Conservation (phyloP, 805 yeast genomes). For the Tanozyma kutaoensis region DNA sequence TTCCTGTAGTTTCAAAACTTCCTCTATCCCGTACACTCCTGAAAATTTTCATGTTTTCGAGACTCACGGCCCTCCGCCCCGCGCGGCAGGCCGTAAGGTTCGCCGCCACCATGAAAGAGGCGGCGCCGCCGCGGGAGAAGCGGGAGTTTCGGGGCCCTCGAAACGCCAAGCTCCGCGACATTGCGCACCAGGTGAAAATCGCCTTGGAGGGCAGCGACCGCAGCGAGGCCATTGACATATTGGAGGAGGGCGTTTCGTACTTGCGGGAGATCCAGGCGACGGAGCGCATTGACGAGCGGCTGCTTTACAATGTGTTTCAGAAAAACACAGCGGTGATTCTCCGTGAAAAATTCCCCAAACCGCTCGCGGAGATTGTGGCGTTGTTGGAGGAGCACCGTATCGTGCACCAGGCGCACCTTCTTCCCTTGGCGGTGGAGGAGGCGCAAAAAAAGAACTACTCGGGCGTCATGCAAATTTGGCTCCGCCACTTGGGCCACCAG, state of each 20-base stretch:
- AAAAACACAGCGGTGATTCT: slow-evolving; percentile 12
- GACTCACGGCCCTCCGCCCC: too few species aligned
- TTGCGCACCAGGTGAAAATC: slow-evolving; percentile 15
- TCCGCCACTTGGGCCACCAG: slow-evolving; percentile 15
- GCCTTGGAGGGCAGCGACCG: slow-evolving; percentile 6
- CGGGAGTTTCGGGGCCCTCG: neutral
- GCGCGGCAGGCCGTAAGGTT: too few species aligned
- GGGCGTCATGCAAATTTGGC: slow-evolving; percentile 19
- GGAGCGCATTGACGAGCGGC: slow-evolving; percentile 15
- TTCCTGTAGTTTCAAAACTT: too few species aligned
- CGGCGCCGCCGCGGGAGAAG: too few species aligned
- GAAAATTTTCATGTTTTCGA: too few species aligned
- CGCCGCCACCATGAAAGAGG: too few species aligned
- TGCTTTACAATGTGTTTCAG: slow-evolving; percentile 14
- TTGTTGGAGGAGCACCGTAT: slow-evolving; percentile 14
- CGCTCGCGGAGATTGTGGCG: slow-evolving; percentile 12
- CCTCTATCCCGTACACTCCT: too few species aligned
- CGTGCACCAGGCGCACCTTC: slow-evolving; percentile 21
- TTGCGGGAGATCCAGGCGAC: slow-evolving; percentile 21
- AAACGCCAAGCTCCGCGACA: slow-evolving; percentile 20
- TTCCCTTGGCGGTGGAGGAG: slow-evolving; percentile 7
- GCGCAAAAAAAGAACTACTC: slow-evolving; percentile 9
- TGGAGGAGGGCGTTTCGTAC: slow-evolving; percentile 26
- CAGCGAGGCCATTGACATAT: slow-evolving; percentile 19
- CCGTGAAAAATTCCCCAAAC: too few species aligned